Percentiles rank a stretch among this genome's conserved stretches.
Evolutionary conservation across 2,329 filamentous ascomycete genomes (phyloP).

Genomic region (Monosporascus sp.): DNA sequence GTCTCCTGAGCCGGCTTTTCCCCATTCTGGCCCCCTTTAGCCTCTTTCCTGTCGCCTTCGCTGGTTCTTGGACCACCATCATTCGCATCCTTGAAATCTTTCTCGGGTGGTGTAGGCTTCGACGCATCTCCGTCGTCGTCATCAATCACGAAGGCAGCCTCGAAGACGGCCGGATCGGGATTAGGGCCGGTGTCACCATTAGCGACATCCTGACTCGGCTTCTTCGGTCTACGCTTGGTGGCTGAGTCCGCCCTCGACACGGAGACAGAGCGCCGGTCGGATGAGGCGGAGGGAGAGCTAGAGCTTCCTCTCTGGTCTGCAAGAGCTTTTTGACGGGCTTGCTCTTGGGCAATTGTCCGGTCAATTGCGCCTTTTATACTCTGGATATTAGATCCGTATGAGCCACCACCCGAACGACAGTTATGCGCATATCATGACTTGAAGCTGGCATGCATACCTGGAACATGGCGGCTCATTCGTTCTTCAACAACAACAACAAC

Average conservation of each 20-base stretch:
- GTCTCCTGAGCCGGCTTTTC: conserved; percentile 5
- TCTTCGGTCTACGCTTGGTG: conserved; percentile 35
- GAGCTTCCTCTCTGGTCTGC: conserved; percentile 40
- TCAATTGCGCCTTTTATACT: conserved; percentile 82
- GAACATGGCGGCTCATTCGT: conserved; percentile 18
- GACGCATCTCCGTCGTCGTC: conserved; percentile 78
- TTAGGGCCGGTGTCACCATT: conserved; percentile 41
- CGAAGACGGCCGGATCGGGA: conserved; percentile 83
- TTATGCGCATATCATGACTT: not conserved
- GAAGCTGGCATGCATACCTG: conserved; percentile 14
- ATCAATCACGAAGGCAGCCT: conserved; percentile 79
- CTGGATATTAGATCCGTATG: conserved; percentile 36
- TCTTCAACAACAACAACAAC: conserved; percentile 1
- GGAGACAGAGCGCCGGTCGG: conserved; percentile 40
- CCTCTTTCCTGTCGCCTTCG: conserved; percentile 12
- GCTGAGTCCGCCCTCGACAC: conserved; percentile 33
- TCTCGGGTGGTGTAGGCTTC: conserved; percentile 32
- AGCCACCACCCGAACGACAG: too few species aligned
- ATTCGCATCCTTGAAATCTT: conserved; percentile 20
- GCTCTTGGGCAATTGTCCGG: conserved; percentile 84
- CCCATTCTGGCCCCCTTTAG: conserved; percentile 4
- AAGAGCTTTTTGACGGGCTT: conserved; percentile 65
- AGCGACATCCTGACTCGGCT: conserved; percentile 31
- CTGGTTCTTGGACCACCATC: conserved; percentile 3
- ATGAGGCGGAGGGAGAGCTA: conserved; percentile 35